Evolutionary conservation across 31 red algal species (phyloP), one percentile per base, ranked within the genome.

Genomic region (Endocladia muricata): DNA sequence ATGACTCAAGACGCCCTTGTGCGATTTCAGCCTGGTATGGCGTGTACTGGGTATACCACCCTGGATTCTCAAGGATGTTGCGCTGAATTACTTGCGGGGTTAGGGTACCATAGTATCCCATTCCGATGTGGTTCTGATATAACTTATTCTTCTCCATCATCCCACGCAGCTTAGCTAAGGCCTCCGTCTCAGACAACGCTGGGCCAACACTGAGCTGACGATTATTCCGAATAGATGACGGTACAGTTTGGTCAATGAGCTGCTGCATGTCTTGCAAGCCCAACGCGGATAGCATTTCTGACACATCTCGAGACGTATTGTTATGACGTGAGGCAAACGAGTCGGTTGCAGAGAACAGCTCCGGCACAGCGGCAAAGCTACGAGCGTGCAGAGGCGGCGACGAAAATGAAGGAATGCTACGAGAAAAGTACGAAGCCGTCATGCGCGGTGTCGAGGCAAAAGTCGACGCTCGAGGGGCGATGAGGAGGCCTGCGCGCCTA

Each of bases 21-120:
- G 97, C 93, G 36, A 96, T 90, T 64, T 99, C 97, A 5, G 97
- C 97, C 61, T 99, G 97, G 70, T 99, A 99, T 0, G 97, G 97
- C 35, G 97, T 99, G 72, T 99, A 99, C 75, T 96, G 93, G 3
- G 97, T 99, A 63, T 99, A 99, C 97, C 97, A 99, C 23, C 88
- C 97, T 1, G 97, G 97, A 47, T 99, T 99, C 55, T 99, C 90
- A 30, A 99, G 58, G 23, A 99, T 79, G 55, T 96, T 99, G 5
- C 97, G 80, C 32, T 86, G 81, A 58, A 99, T 96, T 4, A 96
- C 93, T 47, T 80, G 41, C 21, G 97, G 97, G 40, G 87, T 91
- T 55, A 88, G 51, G 4, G 97, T 99, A 36, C 97, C 97, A 65
- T 91, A 84, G 63, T 99, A 99, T n/a, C 97, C 97, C 85, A 93